phyloP scores from a whole-genome alignment of 1,284 basidiomycete genomes.

The Trichosporon inkin region DNA sequence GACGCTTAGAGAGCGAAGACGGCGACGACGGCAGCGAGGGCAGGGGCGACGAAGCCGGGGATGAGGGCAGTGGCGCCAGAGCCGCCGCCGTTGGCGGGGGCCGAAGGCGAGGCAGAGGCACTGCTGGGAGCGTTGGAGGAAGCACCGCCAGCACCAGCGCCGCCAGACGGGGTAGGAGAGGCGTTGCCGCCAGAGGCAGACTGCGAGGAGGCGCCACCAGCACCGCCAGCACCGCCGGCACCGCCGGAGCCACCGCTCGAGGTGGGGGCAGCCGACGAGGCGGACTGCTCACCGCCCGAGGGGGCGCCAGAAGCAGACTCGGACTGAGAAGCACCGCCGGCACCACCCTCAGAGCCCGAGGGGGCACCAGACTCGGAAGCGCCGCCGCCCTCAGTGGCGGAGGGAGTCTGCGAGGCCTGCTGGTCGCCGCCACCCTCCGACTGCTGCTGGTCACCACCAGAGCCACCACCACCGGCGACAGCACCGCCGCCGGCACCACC shows the following conservation, averaged over 20 bases:
- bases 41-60: constrained; percentile 10
- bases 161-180: not conserved
- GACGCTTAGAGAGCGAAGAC: constrained; percentile 14
- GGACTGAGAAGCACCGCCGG: not conserved
- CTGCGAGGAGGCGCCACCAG: not conserved
- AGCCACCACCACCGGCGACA: constrained; percentile 1
- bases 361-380: not conserved
- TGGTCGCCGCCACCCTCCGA: not conserved
- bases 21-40: constrained; percentile 14
- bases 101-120: no score
- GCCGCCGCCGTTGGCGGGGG: no score
- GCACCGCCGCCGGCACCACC: constrained; percentile 12
- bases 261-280: not conserved
- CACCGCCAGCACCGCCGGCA: not conserved
- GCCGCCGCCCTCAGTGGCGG: not conserved
- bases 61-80: not conserved
- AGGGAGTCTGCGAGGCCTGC: not conserved
- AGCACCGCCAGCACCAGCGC: not conserved
- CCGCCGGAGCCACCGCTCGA: no score
- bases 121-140: not conserved
- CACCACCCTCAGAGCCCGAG: not conserved
- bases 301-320: not conserved
- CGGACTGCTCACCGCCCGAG: not conserved
- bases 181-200: not conserved
- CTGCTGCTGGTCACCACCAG: constrained; percentile 4